phyloP scores from a whole-genome alignment of 2,329 filamentous ascomycete genomes.

The Neurospora sp. region DNA sequence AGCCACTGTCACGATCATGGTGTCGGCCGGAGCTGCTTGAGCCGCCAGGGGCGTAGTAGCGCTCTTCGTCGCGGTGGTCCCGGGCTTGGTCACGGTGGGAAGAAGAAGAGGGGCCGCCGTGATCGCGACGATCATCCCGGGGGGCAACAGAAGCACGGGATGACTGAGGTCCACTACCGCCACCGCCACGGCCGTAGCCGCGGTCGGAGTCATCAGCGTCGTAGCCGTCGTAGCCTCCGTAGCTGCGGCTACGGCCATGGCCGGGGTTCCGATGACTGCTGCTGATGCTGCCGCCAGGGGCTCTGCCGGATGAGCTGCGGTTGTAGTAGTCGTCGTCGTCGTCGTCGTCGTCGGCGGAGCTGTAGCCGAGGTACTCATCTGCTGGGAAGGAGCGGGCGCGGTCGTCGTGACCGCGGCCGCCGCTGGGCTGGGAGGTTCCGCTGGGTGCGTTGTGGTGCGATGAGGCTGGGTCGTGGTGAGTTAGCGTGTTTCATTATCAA shows the following conservation, averaged over 20 bases:
- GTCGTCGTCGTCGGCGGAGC: background rate
- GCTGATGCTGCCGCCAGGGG: background rate
- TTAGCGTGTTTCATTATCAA: too few species aligned
- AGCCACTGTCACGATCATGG: background rate
- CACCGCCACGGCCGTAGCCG: background rate
- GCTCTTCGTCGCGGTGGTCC: background rate
- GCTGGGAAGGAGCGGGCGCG: background rate
- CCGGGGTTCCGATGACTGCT: background rate
- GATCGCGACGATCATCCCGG: background rate
- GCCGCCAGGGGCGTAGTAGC: background rate
- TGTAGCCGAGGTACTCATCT: background rate
- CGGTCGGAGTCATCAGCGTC: background rate
- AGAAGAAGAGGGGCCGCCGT: background rate
- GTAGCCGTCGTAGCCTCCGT: background rate
- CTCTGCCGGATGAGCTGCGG: background rate
- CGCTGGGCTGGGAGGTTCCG: background rate
- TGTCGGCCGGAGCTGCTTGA: background rate
- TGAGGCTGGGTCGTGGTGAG: background rate
- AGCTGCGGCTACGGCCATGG: background rate
- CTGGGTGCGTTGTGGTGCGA: background rate
- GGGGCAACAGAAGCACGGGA: background rate
- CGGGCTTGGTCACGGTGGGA: background rate
- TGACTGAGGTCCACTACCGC: background rate
- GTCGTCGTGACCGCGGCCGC: background rate
- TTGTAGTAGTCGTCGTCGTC: background rate